Evolutionary conservation across 345 rosid species (phyloP).

Genomic region (Draba incana): DNA sequence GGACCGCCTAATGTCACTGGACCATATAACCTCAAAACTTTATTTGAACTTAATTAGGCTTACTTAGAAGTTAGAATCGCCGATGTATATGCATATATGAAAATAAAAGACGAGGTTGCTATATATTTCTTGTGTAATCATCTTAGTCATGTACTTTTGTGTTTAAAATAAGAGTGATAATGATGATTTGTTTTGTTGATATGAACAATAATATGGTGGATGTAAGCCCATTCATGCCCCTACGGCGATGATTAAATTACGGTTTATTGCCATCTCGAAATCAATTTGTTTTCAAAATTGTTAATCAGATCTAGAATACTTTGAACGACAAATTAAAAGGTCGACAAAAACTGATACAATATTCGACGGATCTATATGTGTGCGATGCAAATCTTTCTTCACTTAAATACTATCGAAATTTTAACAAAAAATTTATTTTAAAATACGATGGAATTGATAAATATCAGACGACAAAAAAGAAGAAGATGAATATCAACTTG

Average conservation of each 20-base stretch:
- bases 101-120: not conserved
- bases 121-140: not conserved
- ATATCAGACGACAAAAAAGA: no score
- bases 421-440: no score
- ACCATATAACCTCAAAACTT: conserved; percentile 48
- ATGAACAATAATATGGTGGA: not conserved
- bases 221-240: not conserved
- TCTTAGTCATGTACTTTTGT: not conserved
- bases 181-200: not conserved
- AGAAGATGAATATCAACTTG: no score
- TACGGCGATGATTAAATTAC: not conserved
- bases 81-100: not conserved
- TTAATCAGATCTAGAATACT: no score
- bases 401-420: not conserved
- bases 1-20: conserved; percentile 38
- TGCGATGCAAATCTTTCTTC: not conserved
- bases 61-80: not conserved
- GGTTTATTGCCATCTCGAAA: not conserved
- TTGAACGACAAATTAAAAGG: not conserved
- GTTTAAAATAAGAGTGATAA: not conserved
- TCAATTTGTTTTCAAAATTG: no score
- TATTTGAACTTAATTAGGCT: conserved; percentile 32
- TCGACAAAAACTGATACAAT: not conserved
- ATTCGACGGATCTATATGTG: not conserved
- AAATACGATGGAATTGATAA: not conserved